Evolutionary conservation across 2,329 filamentous ascomycete species (phyloP).

Genomic region (Verruconis gallopava): DNA sequence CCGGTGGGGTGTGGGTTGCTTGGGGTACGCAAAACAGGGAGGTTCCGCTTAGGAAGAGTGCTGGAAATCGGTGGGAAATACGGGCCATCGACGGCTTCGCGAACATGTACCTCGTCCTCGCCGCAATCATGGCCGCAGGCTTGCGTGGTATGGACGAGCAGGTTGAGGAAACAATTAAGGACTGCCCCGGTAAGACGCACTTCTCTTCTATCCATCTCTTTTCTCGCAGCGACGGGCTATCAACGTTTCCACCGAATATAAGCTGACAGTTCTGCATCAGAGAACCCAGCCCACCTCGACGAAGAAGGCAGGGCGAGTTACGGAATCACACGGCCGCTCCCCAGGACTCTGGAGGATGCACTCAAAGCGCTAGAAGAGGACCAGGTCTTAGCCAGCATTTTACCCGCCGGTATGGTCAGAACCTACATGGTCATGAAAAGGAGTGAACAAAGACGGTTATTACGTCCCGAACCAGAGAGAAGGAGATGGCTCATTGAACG

Average conservation of each 20-base stretch:
- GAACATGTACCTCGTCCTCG: slow-evolving; percentile 61
- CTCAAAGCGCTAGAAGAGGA: slow-evolving; percentile 40
- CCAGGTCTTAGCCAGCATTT: slow-evolving; percentile 28
- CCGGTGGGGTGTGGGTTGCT: slow-evolving; percentile 62
- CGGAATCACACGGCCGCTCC: slow-evolving; percentile 43
- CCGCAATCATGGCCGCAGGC: slow-evolving; percentile 48
- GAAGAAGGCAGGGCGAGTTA: slow-evolving; percentile 35
- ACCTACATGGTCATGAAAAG: slow-evolving; percentile 48
- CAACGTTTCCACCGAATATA: no score
- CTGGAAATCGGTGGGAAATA: slow-evolving; percentile 60
- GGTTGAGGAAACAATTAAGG: slow-evolving; percentile 34
- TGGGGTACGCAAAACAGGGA: slow-evolving; percentile 79
- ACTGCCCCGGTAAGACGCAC: slow-evolving; percentile 31
- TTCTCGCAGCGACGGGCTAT: no score
- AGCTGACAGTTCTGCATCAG: no score
- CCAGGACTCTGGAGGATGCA: slow-evolving; percentile 41
- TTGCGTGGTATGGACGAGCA: slow-evolving; percentile 38
- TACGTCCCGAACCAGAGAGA: slow-evolving; percentile 37
- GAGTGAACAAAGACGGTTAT: slow-evolving; percentile 41
- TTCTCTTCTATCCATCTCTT: no score
- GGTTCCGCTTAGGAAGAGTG: slow-evolving; percentile 56
- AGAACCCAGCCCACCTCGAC: slow-evolving; percentile 41
- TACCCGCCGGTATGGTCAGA: slow-evolving; percentile 40
- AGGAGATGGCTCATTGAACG: slow-evolving; percentile 52
- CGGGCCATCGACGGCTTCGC: slow-evolving; percentile 67